Conservation (phyloP, 805 yeast genomes). For the Lachancea meyersii region DNA sequence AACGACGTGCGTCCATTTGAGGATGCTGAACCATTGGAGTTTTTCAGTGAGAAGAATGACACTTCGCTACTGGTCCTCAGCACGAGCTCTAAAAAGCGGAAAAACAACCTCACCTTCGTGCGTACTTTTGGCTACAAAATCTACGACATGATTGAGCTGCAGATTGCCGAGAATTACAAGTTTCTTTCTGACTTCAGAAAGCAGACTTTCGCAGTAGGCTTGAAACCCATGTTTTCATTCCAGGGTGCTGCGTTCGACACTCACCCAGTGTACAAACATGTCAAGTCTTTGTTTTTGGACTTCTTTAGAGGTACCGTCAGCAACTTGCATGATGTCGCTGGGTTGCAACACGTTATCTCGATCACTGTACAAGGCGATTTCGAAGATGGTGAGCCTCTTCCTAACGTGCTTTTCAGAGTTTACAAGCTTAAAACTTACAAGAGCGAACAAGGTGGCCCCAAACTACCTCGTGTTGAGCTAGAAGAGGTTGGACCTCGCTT, state of each 20-base stretch:
- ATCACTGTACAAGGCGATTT: slow-evolving; percentile 71
- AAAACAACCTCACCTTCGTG: slow-evolving; percentile 79
- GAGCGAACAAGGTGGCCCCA: slow-evolving; percentile 61
- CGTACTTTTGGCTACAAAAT: slow-evolving; percentile 87
- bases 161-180: slow-evolving; percentile 62
- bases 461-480: slow-evolving; percentile 87
- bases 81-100: slow-evolving; percentile 83
- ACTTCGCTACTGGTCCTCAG: slow-evolving; percentile 75
- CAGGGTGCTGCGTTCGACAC: slow-evolving; percentile 88
- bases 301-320: slow-evolving; percentile 82
- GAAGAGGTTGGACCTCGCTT: slow-evolving; percentile 95
- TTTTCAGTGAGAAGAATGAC: slow-evolving; percentile 93
- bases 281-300: slow-evolving; percentile 85
- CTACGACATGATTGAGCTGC: slow-evolving; percentile 90
- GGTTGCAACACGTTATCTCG: slow-evolving; percentile 85
- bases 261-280: slow-evolving; percentile 77
- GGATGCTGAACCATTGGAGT: slow-evolving; percentile 77
- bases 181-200: slow-evolving; percentile 75
- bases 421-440: slow-evolving; percentile 75
- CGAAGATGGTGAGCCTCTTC: slow-evolving; percentile 63
- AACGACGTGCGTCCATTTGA: slow-evolving; percentile 91
- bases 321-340: slow-evolving; percentile 85
- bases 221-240: slow-evolving; percentile 91
- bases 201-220: slow-evolving; percentile 74
- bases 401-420: slow-evolving; percentile 83